These are phyloP conservation scores for Colletotrichum horii DNA, from an alignment of 2,329 filamentous ascomycete genomes.

Conservation along the genomic window DNA sequence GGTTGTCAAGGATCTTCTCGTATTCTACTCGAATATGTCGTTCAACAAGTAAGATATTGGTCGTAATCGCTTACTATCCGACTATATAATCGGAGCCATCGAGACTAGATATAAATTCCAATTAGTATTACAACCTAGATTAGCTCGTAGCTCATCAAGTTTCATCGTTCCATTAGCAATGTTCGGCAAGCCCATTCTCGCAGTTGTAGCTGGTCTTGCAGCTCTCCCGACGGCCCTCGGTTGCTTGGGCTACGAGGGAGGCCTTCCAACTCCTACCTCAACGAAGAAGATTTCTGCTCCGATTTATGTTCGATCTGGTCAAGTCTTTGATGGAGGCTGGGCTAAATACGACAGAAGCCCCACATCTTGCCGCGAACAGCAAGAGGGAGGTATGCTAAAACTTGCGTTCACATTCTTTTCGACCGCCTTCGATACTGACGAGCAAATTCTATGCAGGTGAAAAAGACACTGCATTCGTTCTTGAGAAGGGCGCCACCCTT, in stretches of 20 bases:
- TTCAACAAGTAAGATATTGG: fast-evolving
- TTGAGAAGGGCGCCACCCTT: slow-evolving; percentile 46
- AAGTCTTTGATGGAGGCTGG: slow-evolving; percentile 34
- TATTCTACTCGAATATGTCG: neutral
- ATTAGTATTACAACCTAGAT: neutral
- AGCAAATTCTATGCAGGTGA: slow-evolving; percentile 27
- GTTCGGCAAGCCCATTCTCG: neutral
- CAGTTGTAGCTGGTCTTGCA: neutral
- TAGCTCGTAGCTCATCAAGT: neutral
- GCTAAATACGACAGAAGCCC: slow-evolving; percentile 37
- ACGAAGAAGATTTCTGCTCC: slow-evolving; percentile 31
- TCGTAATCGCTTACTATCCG: fast-evolving
- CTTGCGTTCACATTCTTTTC: neutral
- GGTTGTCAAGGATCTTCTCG: neutral
- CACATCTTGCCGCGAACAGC: slow-evolving; percentile 42
- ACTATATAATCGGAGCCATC: neutral
- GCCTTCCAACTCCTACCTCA: slow-evolving; percentile 32
- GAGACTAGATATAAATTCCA: fast-evolving
- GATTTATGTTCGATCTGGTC: slow-evolving; percentile 30
- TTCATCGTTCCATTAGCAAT: fast-evolving
- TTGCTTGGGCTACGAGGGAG: slow-evolving; percentile 31
- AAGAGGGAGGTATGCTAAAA: slow-evolving; percentile 34
- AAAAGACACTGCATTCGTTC: slow-evolving; percentile 47
- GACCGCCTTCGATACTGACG: neutral
- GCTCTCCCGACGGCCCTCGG: slow-evolving; percentile 20